A percentile compares a stretch with the other conserved stretches of the same genome.
Evolutionary conservation across 108 stramenopile genomes (phyloP).

Genomic region (Discostella stelligeroides): DNA sequence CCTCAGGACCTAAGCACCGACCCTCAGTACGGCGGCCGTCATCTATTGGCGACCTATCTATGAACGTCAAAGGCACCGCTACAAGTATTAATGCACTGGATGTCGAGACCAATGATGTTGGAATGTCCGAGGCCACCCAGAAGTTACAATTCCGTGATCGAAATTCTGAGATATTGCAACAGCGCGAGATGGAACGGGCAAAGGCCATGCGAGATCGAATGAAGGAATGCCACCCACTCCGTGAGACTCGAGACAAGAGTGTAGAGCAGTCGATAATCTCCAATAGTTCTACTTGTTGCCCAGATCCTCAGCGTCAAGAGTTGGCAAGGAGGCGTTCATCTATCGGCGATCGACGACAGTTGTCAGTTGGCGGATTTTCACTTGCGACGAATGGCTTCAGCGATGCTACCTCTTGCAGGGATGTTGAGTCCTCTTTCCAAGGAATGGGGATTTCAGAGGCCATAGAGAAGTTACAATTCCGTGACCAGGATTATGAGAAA

Average conservation of each 20-base stretch:
- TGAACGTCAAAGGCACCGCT: too few relatives aligned
- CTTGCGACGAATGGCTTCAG: constrained; percentile 3
- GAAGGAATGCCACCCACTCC: too few relatives aligned
- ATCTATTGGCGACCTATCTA: constrained; percentile 15
- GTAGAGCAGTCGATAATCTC: constrained; percentile 4
- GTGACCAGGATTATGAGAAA: background rate
- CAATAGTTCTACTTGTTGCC: constrained; percentile 12
- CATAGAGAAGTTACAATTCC: constrained; percentile 18
- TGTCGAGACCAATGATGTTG: too few relatives aligned
- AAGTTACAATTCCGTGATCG: constrained; percentile 15
- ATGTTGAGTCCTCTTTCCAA: too few relatives aligned
- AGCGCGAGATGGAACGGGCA: constrained; percentile 16
- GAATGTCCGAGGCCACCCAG: constrained; percentile 24
- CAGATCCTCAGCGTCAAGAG: constrained; percentile 12
- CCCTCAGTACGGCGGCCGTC: constrained; percentile 12
- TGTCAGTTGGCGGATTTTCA: constrained; percentile 14
- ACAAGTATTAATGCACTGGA: too few relatives aligned
- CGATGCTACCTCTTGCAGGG: too few relatives aligned
- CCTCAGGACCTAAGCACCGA: constrained; percentile 11
- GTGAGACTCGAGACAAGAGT: background rate
- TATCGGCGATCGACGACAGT: constrained; percentile 20
- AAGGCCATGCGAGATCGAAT: too few relatives aligned
- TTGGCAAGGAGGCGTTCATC: constrained; percentile 18
- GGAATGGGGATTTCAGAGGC: constrained; percentile 23
- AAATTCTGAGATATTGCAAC: background rate